Evolutionary conservation across 2,329 filamentous ascomycete genomes (phyloP).

Genomic region (Trichoderma sp.): DNA sequence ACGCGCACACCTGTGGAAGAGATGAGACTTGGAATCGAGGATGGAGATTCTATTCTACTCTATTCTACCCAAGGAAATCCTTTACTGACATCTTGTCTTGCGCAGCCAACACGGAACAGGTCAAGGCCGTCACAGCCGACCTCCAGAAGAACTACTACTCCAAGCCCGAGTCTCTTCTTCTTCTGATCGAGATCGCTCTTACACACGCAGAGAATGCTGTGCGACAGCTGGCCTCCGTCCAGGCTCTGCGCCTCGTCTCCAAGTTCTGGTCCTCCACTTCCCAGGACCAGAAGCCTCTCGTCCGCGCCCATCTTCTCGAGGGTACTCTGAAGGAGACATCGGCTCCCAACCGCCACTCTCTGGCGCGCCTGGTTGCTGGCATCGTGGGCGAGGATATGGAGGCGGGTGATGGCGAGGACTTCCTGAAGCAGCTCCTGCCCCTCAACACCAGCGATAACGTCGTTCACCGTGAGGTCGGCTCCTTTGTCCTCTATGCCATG

Average conservation of each 20-base stretch:
- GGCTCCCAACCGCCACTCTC: conserved; percentile 76
- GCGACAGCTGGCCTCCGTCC: conserved; percentile 87
- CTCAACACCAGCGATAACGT: conserved; percentile 74
- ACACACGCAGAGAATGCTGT: conserved; percentile 71
- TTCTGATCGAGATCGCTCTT: conserved; percentile 84
- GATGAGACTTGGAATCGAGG: background rate
- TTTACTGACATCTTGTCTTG: conserved; percentile 33
- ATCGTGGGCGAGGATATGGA: conserved; percentile 81
- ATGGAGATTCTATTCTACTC: background rate
- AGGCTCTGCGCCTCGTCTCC: conserved; percentile 75
- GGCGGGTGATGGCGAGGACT: conserved; percentile 73
- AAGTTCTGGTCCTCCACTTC: conserved; percentile 82
- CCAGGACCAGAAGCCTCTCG: conserved; percentile 72
- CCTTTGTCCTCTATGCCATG: conserved; percentile 90
- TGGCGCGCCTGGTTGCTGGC: conserved; percentile 81
- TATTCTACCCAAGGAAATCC: background rate
- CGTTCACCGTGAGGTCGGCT: conserved; percentile 81
- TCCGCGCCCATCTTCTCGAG: conserved; percentile 80
- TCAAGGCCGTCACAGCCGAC: conserved; percentile 85
- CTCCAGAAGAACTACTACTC: conserved; percentile 93
- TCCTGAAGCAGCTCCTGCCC: conserved; percentile 75
- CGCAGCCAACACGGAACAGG: conserved; percentile 79
- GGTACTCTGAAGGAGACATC: conserved; percentile 78
- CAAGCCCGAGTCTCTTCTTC: conserved; percentile 76
- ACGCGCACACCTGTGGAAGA: background rate